Evolutionary conservation across 805 yeast genomes (phyloP), one percentile per base, ranked within the genome.

Genomic region (Wickerhamomyces alni): DNA sequence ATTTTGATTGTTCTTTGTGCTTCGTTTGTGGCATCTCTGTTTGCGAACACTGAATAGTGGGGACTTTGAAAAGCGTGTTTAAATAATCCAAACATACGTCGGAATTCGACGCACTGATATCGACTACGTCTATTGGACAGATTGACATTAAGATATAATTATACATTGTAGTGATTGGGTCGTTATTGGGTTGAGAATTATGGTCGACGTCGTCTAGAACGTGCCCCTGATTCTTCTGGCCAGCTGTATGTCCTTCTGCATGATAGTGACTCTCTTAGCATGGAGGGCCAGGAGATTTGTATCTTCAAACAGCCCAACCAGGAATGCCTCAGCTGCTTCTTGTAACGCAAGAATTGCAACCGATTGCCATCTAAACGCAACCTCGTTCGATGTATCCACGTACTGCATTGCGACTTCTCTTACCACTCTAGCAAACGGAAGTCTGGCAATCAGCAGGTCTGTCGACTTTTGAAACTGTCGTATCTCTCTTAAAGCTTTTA

Each of bases 191-290:
- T 21, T 21, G 24, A 21, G 6, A 7, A 7, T 21, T 6, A 21
- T 28, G 18, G 15, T 6, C 10, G 9, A 13, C 17, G 15, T 6
- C 10, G 9, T 19, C 17, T 19, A 31, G 26, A 13, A 31, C 5
- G 55, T 55, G 1, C 88, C 89, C 50, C 89, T 70, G 31, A 83
- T 75, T 59, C 91, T 68, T 63, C 93, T 71, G 3, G 93, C 93
- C 47, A 84, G 63, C 54, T 83, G 89, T 44, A 84, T 78, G 56
- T 84, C 94, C 58, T 80, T 82, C 52, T 81, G 84, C 91, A 83
- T 84, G 26, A 84, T 82, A 0, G 94, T 84, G n/a, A 84, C 87
- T 50, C 94, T 63, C 53, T 80, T 82, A 1, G 88, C 89, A 59
- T 84, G 93, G 29, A 84, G 62, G 12, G 93, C 93, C 58, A 87